Percentiles rank a stretch among this genome's conserved stretches.
phyloP scores from a whole-genome alignment of 345 rosid genomes.

The Durio zibethinus region DNA sequence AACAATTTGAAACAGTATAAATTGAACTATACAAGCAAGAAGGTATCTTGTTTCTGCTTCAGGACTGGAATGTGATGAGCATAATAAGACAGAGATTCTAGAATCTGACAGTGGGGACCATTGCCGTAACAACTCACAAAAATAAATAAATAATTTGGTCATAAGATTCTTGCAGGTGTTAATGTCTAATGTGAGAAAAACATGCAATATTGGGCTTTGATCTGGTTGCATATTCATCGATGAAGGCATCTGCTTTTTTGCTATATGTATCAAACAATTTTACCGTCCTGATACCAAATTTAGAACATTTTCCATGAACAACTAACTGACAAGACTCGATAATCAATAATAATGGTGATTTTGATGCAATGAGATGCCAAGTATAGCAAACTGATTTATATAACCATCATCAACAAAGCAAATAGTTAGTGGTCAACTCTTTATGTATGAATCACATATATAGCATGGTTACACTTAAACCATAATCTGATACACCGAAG shows the following conservation, averaged over 20 bases:
- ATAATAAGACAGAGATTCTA: not conserved
- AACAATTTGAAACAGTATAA: too few relatives aligned
- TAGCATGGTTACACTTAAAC: not conserved
- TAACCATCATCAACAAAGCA: too few relatives aligned
- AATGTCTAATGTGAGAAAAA: not conserved
- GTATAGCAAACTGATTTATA: not conserved
- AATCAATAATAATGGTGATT: not conserved
- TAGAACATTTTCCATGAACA: not conserved
- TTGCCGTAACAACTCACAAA: not conserved
- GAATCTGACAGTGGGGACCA: not conserved
- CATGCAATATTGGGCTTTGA: not conserved
- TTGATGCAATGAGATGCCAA: not conserved
- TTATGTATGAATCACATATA: too few relatives aligned
- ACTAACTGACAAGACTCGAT: not conserved
- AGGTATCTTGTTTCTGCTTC: too few relatives aligned
- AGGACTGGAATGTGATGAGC: not conserved
- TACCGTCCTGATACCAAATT: not conserved
- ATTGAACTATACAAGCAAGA: too few relatives aligned
- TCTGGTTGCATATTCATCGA: not conserved
- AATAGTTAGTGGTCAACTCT: too few relatives aligned
- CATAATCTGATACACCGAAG: not conserved
- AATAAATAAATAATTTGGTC: not conserved
- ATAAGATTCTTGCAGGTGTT: not conserved
- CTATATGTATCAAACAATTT: not conserved
- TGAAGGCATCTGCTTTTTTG: not conserved